Evolutionary conservation across 1,139 yeast species (phyloP), one percentile per base, ranked within the genome.

Genomic region (Yamadazyma taylorii): DNA sequence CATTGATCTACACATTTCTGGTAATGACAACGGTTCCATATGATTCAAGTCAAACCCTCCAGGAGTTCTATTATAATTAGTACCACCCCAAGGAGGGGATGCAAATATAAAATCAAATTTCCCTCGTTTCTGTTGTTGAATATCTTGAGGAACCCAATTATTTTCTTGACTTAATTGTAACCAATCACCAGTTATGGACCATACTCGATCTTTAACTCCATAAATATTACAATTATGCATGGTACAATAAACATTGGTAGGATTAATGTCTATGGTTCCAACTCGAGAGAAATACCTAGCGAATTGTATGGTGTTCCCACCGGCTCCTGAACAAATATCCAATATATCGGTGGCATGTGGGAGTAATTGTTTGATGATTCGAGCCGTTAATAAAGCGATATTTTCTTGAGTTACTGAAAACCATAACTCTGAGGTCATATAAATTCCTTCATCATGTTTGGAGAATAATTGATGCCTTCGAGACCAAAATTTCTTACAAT

Each of bases 61-160:
- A 3, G 54, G 47, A 1, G 56, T 48, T 9, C 63, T 51, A 24
- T 65, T 61, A 60, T 90, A 92, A 4, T 63, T 57, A 0, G 94
- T 88, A 0, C 98, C 98, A 12, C 97, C 97, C 98, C 98, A 92
- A 0, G 97, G 97, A 0, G 97, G 97, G 5, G 96, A 87, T 17
- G 82, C 75, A 60, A 88, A 90, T 5, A 85, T 70, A 32, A 86
- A 73, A 51, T 85, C 94, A 30, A 81, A 70, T 3, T 64, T 59
- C 16, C n/a, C 48, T 40, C 44, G 10, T 36, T 33, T 26, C 38
- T 39, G 30, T 38, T 39, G 30, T 28, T 46, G 49, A 32, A 57
- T 35, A 8, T 42, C 42, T 25, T 49, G 42, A 1, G 70, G 68
- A 5, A 61, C 52, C 73, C 73, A 66, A 29, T 49, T 52, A 6